Evolutionary conservation across 306 rosid genomes (phyloP).

Genomic region (Fragaria iinumae): DNA sequence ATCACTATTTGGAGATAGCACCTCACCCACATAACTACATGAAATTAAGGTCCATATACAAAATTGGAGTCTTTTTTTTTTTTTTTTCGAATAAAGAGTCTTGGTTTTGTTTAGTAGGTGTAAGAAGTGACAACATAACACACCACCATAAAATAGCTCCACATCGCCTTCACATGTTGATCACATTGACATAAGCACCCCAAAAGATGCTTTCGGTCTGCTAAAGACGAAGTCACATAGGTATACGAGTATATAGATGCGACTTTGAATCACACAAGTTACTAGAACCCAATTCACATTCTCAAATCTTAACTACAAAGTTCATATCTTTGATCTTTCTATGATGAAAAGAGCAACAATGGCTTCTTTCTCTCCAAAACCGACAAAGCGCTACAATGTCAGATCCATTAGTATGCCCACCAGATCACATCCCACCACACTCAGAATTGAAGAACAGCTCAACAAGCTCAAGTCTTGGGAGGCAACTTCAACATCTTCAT

Average conservation of each 20-base stretch:
- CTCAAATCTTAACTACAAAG: background rate
- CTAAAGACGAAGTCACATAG: background rate
- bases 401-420: constrained; percentile 69
- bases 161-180: constrained; percentile 34
- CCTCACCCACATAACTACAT: constrained; percentile 26
- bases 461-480: constrained; percentile 53
- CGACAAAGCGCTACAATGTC: constrained; percentile 31
- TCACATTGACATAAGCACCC: constrained; percentile 23
- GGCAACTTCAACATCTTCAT: background rate
- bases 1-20: constrained; percentile 15
- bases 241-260: constrained; percentile 33
- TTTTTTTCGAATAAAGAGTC: too few relatives aligned
- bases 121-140: constrained; percentile 47
- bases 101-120: constrained; percentile 12
- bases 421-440: constrained; percentile 73
- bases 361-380: constrained; percentile 48
- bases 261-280: background rate
- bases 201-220: constrained; percentile 26
- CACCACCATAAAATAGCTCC: constrained; percentile 27
- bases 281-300: background rate
- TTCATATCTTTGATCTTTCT: constrained; percentile 10
- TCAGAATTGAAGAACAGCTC: constrained; percentile 45
- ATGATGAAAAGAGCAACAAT: constrained; percentile 38
- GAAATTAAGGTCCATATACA: background rate
- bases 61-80: constrained; percentile 3